These are phyloP conservation scores for Kappamyces sp. DNA, from an alignment of 192 early-diverging fungal species.

Conservation along the genomic window DNA sequence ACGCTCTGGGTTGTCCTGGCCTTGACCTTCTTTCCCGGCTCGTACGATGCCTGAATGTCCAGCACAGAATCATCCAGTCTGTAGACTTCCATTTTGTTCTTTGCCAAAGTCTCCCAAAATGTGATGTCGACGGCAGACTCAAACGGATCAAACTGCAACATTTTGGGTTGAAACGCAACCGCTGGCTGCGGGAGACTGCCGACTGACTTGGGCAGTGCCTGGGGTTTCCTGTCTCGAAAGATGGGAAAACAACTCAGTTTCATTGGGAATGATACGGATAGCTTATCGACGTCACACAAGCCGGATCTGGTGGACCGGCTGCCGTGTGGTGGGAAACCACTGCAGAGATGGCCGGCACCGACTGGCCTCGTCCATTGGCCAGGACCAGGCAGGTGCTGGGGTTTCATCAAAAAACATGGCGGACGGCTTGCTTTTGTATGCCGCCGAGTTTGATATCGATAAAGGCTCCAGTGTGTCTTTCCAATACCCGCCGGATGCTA, in stretches of 20 bases:
- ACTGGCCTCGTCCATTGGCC: too few species aligned
- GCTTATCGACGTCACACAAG: too few species aligned
- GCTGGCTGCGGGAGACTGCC: not conserved
- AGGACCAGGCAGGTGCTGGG: too few species aligned
- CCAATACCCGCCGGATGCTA: conserved; percentile 79
- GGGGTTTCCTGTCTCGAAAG: too few species aligned
- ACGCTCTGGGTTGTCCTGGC: conserved; percentile 28
- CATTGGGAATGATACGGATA: too few species aligned
- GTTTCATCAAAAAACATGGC: too few species aligned
- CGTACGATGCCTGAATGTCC: conserved; percentile 60
- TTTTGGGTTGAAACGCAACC: conserved; percentile 10
- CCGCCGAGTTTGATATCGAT: conserved; percentile 96
- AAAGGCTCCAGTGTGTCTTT: conserved; percentile 78
- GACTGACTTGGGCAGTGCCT: not conserved
- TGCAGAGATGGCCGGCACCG: too few species aligned
- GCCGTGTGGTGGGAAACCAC: too few species aligned
- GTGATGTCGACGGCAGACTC: conserved; percentile 77
- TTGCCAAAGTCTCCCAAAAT: conserved; percentile 79
- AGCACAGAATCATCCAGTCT: conserved; percentile 64
- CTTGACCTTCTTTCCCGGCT: conserved; percentile 45
- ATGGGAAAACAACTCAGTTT: too few species aligned
- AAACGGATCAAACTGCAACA: conserved; percentile 82
- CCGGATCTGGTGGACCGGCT: too few species aligned
- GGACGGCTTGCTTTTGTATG: too few species aligned
- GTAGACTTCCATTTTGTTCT: conserved; percentile 78